Evolutionary conservation across 768 basidiomycete genomes (phyloP).

Genomic region (Phylloporus sp.): DNA sequence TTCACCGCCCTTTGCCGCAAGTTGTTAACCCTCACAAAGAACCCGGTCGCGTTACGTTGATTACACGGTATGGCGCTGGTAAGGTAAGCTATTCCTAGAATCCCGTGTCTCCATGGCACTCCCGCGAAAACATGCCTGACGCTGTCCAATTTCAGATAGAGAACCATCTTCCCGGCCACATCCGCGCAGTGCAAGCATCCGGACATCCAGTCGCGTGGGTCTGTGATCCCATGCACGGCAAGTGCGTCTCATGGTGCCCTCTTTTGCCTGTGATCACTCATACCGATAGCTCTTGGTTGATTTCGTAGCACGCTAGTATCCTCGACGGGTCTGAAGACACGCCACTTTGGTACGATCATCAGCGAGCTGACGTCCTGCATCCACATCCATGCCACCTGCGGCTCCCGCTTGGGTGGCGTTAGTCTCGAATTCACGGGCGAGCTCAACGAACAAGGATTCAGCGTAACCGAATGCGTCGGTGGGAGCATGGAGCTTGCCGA

Average conservation of each 20-base stretch:
- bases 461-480: constrained; percentile 95
- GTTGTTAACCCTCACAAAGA: constrained; percentile 88
- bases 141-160: constrained; percentile 52
- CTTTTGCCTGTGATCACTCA: neutral
- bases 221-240: constrained; percentile 99
- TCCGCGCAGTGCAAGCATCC: constrained; percentile 71
- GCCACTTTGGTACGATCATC: constrained; percentile 86
- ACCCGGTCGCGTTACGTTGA: constrained; percentile 79
- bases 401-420: constrained; percentile 78
- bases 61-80: constrained; percentile 88
- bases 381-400: constrained; percentile 67
- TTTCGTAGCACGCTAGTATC: constrained; percentile 74
- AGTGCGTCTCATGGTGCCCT: constrained; percentile 49
- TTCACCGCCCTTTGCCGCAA: constrained; percentile 24
- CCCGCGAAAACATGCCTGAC: neutral
- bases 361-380: constrained; percentile 81
- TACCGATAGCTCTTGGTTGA: neutral
- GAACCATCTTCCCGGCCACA: constrained; percentile 71
- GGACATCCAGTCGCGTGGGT: constrained; percentile 91
- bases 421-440: constrained; percentile 93
- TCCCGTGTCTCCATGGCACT: neutral
- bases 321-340: constrained; percentile 78
- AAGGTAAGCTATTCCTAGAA: constrained; percentile 48
- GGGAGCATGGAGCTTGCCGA: constrained; percentile 94
- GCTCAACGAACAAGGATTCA: constrained; percentile 84